A percentile compares a stretch with the other conserved stretches of the same genome.
phyloP scores from a whole-genome alignment of 1,139 yeast genomes.

The Pneumocystis wakefieldiae region DNA sequence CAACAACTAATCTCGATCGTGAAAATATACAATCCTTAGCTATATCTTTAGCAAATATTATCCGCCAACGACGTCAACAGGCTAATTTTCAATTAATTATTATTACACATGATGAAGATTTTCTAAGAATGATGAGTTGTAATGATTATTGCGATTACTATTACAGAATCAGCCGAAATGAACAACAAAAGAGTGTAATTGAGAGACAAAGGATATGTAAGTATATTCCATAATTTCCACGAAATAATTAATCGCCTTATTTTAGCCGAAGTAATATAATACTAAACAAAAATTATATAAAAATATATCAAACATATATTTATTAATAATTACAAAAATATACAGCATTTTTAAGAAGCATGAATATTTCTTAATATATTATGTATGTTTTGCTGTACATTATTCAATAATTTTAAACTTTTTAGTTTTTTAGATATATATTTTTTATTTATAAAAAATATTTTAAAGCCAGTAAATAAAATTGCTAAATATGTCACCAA shows the following conservation, averaged over 20 bases:
- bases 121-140: constrained; percentile 72
- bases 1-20: constrained; percentile 86
- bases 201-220: constrained; percentile 33
- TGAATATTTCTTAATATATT: not conserved
- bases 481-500: not conserved
- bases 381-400: too few relatives aligned
- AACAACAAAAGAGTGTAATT: constrained; percentile 64
- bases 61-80: constrained; percentile 60
- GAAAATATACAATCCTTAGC: constrained; percentile 86
- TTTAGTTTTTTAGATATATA: not conserved
- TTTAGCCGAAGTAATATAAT: not conserved
- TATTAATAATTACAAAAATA: too few relatives aligned
- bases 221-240: not conserved
- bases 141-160: constrained; percentile 77
- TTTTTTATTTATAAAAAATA: not conserved
- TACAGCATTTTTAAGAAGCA: not conserved
- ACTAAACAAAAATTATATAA: not conserved
- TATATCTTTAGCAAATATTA: constrained; percentile 57
- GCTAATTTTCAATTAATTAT: constrained; percentile 85
- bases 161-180: constrained; percentile 67
- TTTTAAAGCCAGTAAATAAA: not conserved
- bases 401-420: not conserved
- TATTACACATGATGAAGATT: constrained; percentile 91
- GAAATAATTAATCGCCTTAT: not conserved
- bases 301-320: not conserved